A percentile compares a stretch with the other conserved stretches of the same genome.
These are phyloP conservation scores for Globisporangium camurandrum DNA, from an alignment of 352 stramenopile species.

Conservation along the genomic window DNA sequence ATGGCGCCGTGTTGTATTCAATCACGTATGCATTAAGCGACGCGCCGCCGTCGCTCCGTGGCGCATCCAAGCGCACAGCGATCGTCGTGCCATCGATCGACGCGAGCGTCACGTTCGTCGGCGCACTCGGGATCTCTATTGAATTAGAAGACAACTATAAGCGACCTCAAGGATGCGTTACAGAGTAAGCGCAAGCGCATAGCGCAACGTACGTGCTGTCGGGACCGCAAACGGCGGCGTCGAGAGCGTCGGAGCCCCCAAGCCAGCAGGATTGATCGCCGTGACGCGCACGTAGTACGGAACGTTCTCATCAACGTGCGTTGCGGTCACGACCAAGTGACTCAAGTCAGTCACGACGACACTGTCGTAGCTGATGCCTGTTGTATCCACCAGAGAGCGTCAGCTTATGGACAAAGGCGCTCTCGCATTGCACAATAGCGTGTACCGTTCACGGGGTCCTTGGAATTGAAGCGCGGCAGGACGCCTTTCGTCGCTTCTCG, in stretches of 20 bases:
- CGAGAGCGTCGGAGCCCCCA: slow-evolving; percentile 54
- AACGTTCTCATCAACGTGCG: slow-evolving; percentile 89
- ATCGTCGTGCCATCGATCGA: slow-evolving; percentile 87
- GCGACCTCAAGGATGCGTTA: too few species aligned
- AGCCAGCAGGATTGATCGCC: slow-evolving; percentile 86
- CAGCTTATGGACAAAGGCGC: too few species aligned
- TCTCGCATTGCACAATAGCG: too few species aligned
- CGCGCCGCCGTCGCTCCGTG: slow-evolving; percentile 80
- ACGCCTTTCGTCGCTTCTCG: slow-evolving; percentile 66
- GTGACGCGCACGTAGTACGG: slow-evolving; percentile 93
- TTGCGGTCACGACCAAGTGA: slow-evolving; percentile 71
- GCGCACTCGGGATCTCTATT: slow-evolving; percentile 50
- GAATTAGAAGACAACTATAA: too few species aligned
- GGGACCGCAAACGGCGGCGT: slow-evolving; percentile 83
- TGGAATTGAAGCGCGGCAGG: slow-evolving; percentile 88
- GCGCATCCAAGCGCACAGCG: slow-evolving; percentile 62
- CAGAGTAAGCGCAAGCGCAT: too few species aligned
- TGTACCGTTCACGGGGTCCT: slow-evolving; percentile 68
- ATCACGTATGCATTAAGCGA: slow-evolving; percentile 87
- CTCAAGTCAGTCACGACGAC: slow-evolving; percentile 84
- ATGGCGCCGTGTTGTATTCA: slow-evolving; percentile 79
- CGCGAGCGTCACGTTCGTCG: slow-evolving; percentile 66
- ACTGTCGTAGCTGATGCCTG: slow-evolving; percentile 81
- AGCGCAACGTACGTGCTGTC: slow-evolving; percentile 45
- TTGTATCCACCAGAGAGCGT: background rate